Evolutionary conservation across 441 rosid genomes (phyloP).

Genomic region (Corymbia citriodora): DNA sequence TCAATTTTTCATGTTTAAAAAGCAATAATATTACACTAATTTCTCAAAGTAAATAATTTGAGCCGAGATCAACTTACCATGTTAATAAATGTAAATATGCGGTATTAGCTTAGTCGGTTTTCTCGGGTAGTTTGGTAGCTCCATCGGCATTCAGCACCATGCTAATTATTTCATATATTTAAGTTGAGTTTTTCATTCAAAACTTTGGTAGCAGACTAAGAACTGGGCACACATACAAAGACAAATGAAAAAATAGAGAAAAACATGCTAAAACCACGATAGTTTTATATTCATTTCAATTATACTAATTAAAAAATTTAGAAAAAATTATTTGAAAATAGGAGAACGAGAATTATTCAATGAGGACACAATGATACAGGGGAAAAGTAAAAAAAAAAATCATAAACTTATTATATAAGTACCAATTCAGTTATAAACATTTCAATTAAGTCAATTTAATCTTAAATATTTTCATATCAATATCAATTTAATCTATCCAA

Average conservation of each 20-base stretch:
- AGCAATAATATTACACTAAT: not conserved
- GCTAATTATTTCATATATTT: not conserved
- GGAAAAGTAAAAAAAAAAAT: not conserved
- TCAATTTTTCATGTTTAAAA: not conserved
- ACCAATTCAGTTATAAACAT: too few relatives aligned
- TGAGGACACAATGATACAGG: not conserved
- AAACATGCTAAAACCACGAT: too few relatives aligned
- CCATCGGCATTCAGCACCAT: not conserved
- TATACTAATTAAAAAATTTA: not conserved
- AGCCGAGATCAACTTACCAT: not conserved
- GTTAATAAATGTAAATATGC: not conserved
- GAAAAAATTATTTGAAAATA: not conserved
- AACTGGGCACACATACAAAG: too few relatives aligned
- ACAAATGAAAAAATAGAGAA: too few relatives aligned
- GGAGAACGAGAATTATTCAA: not conserved
- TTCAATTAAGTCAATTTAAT: too few relatives aligned
- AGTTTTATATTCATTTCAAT: not conserved
- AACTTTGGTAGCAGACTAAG: too few relatives aligned
- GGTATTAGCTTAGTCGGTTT: not conserved
- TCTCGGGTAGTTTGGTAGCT: not conserved
- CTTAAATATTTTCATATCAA: too few relatives aligned
- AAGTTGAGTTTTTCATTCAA: too few relatives aligned
- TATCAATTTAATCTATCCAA: too few relatives aligned
- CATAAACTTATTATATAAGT: too few relatives aligned
- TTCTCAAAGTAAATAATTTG: not conserved